Evolutionary conservation across 1,139 yeast genomes (phyloP), one percentile per base, ranked within the genome.

Genomic region (Blastobotrys proliferans): DNA sequence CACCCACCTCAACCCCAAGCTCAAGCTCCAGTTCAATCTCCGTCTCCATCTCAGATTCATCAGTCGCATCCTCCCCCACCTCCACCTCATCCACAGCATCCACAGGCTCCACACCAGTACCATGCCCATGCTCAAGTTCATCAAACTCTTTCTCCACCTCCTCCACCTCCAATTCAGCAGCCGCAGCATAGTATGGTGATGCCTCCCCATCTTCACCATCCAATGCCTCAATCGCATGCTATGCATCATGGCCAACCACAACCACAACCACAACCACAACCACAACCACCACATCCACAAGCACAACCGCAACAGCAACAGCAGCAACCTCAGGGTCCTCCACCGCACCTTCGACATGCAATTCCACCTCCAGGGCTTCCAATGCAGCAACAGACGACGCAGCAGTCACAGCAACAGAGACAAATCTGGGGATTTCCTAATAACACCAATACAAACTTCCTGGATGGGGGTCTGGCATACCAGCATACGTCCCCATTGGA

Each of bases 51-150:
- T 22, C 21, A 24, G 20, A 35, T 30, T 21, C 26, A 35, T 35
- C 40, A 32, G 20, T 43, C 31, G 27, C 45, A 29, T 24, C 24
- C 37, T 10, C 42, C 44, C 11, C 46, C 45, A 4, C 17, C 33
- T 13, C 33, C 19, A 9, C 34, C 34, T 11, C 16, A 4, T 3
- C 35, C 18, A 18, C 13, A 9, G 17, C 34, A n/a, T 11, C 21
- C 35, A 16, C 35, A 14, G n/a, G n/a, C 21, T n/a, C 26, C 26
- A 20, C 36, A n/a, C n/a, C n/a, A n/a, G n/a, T n/a, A n/a, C n/a
- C n/a, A n/a, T n/a, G n/a, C n/a, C n/a, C n/a, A n/a, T n/a, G n/a
- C n/a, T n/a, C n/a, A n/a, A n/a, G n/a, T n/a, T n/a, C n/a, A n/a
- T n/a, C n/a, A n/a, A n/a, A n/a, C 26, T 21, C 36, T 27, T 4